Evolutionary conservation across 305 asterid genomes (phyloP).

Genomic region (Fraxinus platypoda): DNA sequence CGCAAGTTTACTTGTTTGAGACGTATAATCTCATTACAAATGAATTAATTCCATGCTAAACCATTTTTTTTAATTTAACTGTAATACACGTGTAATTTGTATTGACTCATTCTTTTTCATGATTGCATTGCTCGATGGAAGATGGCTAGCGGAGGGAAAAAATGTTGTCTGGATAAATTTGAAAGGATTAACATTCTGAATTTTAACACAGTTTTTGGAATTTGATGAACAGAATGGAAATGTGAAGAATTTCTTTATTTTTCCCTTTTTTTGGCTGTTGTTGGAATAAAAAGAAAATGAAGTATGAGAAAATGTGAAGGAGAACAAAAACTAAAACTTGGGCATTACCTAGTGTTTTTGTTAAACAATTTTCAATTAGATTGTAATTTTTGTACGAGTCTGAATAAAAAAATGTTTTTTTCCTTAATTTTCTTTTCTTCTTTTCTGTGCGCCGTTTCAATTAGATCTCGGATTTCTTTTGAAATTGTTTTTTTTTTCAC

Average conservation of each 20-base stretch:
- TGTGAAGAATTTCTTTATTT: background rate
- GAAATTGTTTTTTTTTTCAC: background rate
- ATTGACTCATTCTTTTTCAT: background rate
- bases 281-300: background rate
- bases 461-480: background rate
- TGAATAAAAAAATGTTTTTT: background rate
- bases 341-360: background rate
- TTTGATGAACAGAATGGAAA: background rate
- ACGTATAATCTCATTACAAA: background rate
- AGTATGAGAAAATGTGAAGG: background rate
- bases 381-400: background rate
- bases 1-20: background rate
- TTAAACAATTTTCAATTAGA: background rate
- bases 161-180: background rate
- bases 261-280: background rate
- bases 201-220: background rate
- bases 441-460: background rate
- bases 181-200: background rate
- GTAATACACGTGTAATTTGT: background rate
- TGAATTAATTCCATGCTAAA: background rate
- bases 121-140: background rate
- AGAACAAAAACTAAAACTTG: background rate
- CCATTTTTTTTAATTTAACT: background rate
- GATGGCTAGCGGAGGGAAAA: background rate
- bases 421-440: background rate